These are phyloP conservation scores for Mycena metata DNA, from an alignment of 768 basidiomycete species.

Conservation along the genomic window DNA sequence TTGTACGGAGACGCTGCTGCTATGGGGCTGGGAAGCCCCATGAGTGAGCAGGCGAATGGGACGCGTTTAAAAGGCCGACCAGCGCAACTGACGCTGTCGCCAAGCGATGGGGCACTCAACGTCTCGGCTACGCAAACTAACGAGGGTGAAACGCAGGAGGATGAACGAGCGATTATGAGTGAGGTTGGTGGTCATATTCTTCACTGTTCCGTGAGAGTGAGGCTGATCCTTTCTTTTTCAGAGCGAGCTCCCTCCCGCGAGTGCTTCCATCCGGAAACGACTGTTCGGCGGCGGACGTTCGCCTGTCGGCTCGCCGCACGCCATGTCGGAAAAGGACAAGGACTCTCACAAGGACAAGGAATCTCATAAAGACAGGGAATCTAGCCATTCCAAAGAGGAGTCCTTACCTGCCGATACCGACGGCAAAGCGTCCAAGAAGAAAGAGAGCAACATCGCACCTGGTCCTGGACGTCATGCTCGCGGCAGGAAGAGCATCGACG, in stretches of 20 bases:
- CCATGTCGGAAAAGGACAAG: conserved; percentile 43
- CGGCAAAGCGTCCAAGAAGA: conserved; percentile 44
- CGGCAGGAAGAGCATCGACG: conserved; percentile 66
- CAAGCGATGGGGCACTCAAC: conserved; percentile 72
- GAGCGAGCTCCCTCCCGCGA: conserved; percentile 63
- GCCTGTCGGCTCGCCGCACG: conserved; percentile 31
- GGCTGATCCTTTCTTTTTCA: conserved; percentile 42
- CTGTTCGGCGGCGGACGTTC: conserved; percentile 61
- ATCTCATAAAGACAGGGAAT: conserved; percentile 34
- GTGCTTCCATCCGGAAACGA: conserved; percentile 57
- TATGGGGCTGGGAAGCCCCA: conserved; percentile 34
- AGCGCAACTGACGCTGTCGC: conserved; percentile 66
- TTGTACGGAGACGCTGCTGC: conserved; percentile 5
- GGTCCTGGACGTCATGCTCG: conserved; percentile 54
- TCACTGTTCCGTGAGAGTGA: not conserved
- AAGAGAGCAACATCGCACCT: conserved; percentile 37
- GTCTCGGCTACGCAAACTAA: conserved; percentile 53
- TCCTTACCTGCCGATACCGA: conserved; percentile 26
- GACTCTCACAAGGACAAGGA: conserved; percentile 48
- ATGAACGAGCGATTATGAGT: conserved; percentile 72
- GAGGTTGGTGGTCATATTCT: conserved; percentile 64
- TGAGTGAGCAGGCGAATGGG: conserved; percentile 30
- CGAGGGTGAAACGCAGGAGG: conserved; percentile 55
- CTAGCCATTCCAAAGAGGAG: conserved; percentile 39
- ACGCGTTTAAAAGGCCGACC: conserved; percentile 59